Conservation (phyloP, 495 filamentous ascomycete species). For the Trichocladium uniseriatum region DNA sequence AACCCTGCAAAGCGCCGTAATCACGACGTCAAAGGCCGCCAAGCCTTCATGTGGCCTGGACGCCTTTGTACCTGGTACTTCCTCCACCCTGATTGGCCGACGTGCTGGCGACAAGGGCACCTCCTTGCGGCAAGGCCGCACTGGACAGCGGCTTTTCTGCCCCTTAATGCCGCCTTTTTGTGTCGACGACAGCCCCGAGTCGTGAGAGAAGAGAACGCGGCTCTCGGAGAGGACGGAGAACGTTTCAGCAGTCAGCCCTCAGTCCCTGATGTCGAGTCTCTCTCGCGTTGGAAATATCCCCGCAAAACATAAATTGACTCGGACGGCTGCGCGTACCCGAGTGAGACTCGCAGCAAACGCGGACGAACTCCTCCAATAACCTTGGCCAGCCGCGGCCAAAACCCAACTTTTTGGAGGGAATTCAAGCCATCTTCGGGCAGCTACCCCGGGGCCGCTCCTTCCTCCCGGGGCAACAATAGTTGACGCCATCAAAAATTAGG, state of each 20-base stretch:
- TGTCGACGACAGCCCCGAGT: conserved; percentile 11
- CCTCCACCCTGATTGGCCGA: not conserved
- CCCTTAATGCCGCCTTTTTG: conserved; percentile 20
- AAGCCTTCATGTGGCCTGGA: not conserved
- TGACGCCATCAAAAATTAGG: too few species aligned
- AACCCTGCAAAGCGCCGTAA: not conserved
- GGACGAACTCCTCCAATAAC: not conserved
- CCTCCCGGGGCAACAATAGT: not conserved
- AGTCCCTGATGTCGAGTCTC: not conserved
- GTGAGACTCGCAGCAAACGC: not conserved
- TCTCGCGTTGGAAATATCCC: not conserved
- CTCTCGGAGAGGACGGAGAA: not conserved
- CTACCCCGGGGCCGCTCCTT: not conserved
- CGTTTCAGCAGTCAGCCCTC: not conserved
- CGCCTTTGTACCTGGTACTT: not conserved
- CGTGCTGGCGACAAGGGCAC: not conserved
- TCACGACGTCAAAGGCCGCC: not conserved
- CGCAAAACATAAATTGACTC: not conserved
- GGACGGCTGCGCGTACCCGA: not conserved
- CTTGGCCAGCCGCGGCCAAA: too few species aligned
- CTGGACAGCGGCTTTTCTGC: conserved; percentile 19
- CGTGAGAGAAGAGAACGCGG: not conserved
- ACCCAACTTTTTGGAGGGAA: too few species aligned
- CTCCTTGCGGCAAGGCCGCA: conserved; percentile 2
- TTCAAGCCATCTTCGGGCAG: not conserved